Base-by-base conservation (phyloP, 495 filamentous ascomycete genomes). In the Oleoguttula mirabilis region DNA sequence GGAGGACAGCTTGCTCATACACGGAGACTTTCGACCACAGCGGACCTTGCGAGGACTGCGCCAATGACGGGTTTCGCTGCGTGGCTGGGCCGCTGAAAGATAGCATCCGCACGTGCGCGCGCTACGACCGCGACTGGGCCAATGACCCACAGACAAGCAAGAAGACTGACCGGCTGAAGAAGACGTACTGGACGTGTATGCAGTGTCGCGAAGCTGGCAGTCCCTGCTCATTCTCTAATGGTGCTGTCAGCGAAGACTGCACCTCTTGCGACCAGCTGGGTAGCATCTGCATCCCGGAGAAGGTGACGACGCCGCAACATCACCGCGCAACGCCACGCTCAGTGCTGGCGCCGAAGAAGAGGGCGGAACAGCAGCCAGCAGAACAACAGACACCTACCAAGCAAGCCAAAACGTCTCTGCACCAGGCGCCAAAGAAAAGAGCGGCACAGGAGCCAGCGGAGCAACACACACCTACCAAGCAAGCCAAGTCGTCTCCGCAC, bases 1-100 rank as follows among this genome's bases (percentile, higher is more conserved):
- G 33, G 4, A 36, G 45, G 21, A 24, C 15, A 0, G 41, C 16
- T n/a, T 59, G 56, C 24, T 59, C 56, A 1, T 59, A 55, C 43
- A 47, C 17, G 6, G 36, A 41, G 14, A 37, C 21, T n/a, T 25
- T 21, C 2, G 44, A 55, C 2, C 43, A 52, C 19, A 39, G 36
- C n/a, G 33, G 27, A n/a, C 45, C 56, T 4, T 59, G 56, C 32
- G 32, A 47, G 41, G 21, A 47, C 2, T 59, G 56, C 34, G 34
- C 16, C 3, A 31, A 39, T 1, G 19, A 19, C n/a, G 56, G 56
- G 5, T 25, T 33, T 15, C 41, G 46, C 15, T 59, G 56, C 34
- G 15, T 54, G 21, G 56, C 56, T 15, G 56, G 56, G 6, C 54
- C 56, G 10, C 25, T 24, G 8, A 36, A 47, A 14, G 51, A 47